phyloP scores from a whole-genome alignment of 768 basidiomycete species.

The Candolleomyces aberdarensis region DNA sequence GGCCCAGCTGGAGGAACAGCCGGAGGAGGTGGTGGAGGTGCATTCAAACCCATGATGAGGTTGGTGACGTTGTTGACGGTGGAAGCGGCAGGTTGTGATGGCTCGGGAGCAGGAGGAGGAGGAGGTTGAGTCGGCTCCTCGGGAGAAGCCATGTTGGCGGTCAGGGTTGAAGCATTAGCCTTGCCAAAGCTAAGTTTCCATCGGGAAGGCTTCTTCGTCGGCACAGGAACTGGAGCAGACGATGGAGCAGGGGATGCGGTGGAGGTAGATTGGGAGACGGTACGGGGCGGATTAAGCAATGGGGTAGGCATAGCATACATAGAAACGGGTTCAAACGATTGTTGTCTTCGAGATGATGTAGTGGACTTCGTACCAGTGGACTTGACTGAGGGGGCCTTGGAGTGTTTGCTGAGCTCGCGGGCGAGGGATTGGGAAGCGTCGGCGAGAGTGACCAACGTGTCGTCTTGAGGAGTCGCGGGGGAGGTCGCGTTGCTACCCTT shows the following conservation, averaged over 20 bases:
- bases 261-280: constrained; percentile 11
- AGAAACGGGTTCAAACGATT: constrained; percentile 42
- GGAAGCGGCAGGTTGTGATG: constrained; percentile 44
- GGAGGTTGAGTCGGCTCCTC: constrained; percentile 25
- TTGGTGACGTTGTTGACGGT: constrained; percentile 78
- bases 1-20: constrained; percentile 13
- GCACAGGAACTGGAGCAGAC: constrained; percentile 19
- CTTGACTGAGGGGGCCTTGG: constrained; percentile 23
- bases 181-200: constrained; percentile 81
- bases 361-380: constrained; percentile 21
- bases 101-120: constrained; percentile 20
- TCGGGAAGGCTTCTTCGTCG: constrained; percentile 80
- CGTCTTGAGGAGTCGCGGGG: constrained; percentile 40
- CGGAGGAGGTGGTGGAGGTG: constrained; percentile 23
- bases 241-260: constrained; percentile 17
- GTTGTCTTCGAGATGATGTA: constrained; percentile 18
- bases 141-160: constrained; percentile 35
- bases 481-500: constrained; percentile 51
- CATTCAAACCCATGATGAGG: constrained; percentile 68
- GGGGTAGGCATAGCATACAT: constrained; percentile 42
- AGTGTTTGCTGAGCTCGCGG: constrained; percentile 75
- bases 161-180: constrained; percentile 37
- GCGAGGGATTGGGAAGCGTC: constrained; percentile 79
- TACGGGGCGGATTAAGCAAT: constrained; percentile 21
- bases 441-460: constrained; percentile 68